Percentiles rank a stretch among this genome's conserved stretches.
Conservation (phyloP, 2,329 filamentous ascomycete species). For the Epichloe hybrida region DNA sequence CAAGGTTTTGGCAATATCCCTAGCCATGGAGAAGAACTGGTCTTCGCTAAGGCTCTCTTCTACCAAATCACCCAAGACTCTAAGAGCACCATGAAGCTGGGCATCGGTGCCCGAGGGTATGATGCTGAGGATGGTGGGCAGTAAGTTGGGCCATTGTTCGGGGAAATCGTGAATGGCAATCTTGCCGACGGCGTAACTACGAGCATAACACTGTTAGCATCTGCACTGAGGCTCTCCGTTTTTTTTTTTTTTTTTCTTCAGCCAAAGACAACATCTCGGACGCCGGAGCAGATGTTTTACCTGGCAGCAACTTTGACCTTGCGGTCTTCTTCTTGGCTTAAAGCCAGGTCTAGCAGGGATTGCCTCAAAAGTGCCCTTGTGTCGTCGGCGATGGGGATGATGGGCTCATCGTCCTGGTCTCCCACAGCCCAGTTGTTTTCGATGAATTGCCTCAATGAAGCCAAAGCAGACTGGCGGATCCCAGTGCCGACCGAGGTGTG, state of each 20-base stretch:
- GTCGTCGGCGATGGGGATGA: conserved; percentile 55
- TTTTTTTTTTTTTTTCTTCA: too few relatives aligned
- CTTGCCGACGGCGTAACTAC: conserved; percentile 68
- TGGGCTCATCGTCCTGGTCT: conserved; percentile 50
- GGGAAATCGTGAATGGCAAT: conserved; percentile 90
- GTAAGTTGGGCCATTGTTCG: conserved; percentile 82
- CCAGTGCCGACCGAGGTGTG: conserved; percentile 59
- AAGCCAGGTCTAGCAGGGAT: conserved; percentile 62
- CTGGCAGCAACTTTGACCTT: conserved; percentile 85
- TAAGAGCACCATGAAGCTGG: conserved; percentile 79
- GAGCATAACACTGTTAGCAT: background rate
- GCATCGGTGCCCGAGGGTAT: conserved; percentile 63
- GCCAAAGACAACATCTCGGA: background rate
- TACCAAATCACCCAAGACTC: conserved; percentile 77
- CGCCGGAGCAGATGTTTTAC: conserved; percentile 25
- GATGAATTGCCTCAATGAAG: conserved; percentile 71
- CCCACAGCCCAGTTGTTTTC: conserved; percentile 70
- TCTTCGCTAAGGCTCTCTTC: conserved; percentile 89
- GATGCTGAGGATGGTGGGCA: conserved; percentile 65
- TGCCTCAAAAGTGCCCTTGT: conserved; percentile 62
- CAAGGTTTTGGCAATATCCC: conserved; percentile 70
- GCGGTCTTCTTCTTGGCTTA: conserved; percentile 60
- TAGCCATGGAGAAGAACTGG: conserved; percentile 84
- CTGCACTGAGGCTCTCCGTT: background rate
- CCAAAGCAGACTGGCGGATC: conserved; percentile 72